Evolutionary conservation across 768 basidiomycete genomes (phyloP).

Genomic region (Rickenella mellea): DNA sequence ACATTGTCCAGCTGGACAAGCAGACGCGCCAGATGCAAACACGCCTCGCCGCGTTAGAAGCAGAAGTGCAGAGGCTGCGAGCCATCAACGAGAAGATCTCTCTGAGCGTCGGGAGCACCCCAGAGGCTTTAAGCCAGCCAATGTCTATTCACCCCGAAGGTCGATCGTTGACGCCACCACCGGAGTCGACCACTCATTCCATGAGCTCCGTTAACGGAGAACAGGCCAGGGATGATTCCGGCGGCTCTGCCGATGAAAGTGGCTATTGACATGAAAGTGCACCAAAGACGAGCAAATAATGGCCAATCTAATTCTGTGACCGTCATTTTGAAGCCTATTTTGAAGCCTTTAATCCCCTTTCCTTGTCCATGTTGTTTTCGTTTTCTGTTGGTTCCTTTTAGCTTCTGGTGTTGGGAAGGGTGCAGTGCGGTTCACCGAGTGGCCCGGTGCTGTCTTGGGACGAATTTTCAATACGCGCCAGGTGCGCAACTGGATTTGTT

Average conservation of each 20-base stretch:
- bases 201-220: constrained; percentile 49
- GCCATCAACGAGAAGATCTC: constrained; percentile 79
- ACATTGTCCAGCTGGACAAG: constrained; percentile 66
- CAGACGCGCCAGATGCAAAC: constrained; percentile 62
- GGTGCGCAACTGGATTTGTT: too few relatives aligned
- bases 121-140: constrained; percentile 36
- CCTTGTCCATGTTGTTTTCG: constrained; percentile 9
- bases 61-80: constrained; percentile 62
- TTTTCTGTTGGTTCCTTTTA: constrained; percentile 19
- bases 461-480: too few relatives aligned
- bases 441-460: too few relatives aligned
- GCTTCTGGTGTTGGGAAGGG: too few relatives aligned
- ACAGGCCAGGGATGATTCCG: constrained; percentile 56
- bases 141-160: constrained; percentile 29
- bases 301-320: too few relatives aligned
- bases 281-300: constrained; percentile 37
- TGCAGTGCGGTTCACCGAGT: too few relatives aligned
- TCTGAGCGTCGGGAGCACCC: constrained; percentile 45
- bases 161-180: constrained; percentile 56
- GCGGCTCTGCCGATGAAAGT: constrained; percentile 23
- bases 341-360: constrained; percentile 2
- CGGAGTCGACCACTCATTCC: constrained; percentile 41
- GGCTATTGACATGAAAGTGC: constrained; percentile 22
- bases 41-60: constrained; percentile 55
- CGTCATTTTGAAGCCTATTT: background rate